Conservation (phyloP, 495 filamentous ascomycete genomes). For the Xylaria flabelliformis region DNA sequence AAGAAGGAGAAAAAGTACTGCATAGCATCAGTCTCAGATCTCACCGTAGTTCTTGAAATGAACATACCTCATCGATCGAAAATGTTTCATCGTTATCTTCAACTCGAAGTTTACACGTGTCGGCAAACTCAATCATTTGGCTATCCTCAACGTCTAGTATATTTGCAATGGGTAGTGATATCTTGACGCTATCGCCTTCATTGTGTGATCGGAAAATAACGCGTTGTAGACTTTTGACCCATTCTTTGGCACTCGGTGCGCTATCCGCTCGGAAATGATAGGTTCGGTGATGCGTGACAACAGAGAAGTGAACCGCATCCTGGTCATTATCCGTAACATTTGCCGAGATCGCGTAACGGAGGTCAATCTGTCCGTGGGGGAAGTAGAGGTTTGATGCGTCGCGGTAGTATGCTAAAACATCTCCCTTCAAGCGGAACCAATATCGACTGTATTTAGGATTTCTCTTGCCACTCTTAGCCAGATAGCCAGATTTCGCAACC, state of each 20-base stretch:
- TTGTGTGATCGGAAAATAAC: slow-evolving; percentile 97
- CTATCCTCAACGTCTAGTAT: slow-evolving; percentile 93
- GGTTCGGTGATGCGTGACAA: slow-evolving; percentile 81
- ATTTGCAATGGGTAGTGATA: slow-evolving; percentile 86
- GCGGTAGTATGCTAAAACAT: slow-evolving; percentile 92
- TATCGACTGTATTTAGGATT: slow-evolving; percentile 92
- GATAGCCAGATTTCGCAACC: slow-evolving; percentile 84
- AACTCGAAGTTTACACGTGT: slow-evolving; percentile 92
- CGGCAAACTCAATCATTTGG: slow-evolving; percentile 87
- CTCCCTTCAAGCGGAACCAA: slow-evolving; percentile 95
- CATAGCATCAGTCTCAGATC: slow-evolving; percentile 1
- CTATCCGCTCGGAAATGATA: slow-evolving; percentile 94
- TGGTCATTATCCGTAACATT: slow-evolving; percentile 75
- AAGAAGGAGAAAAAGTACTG: slow-evolving; percentile 98
- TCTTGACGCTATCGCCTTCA: slow-evolving; percentile 96
- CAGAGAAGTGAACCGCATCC: slow-evolving; percentile 75
- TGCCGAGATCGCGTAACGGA: slow-evolving; percentile 90
- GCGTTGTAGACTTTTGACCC: slow-evolving; percentile 92
- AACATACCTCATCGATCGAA: slow-evolving; percentile 87
- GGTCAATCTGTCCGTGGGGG: slow-evolving; percentile 87
- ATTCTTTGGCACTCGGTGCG: slow-evolving; percentile 87
- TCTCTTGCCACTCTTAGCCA: slow-evolving; percentile 86
- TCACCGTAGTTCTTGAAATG: neutral
- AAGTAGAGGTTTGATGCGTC: slow-evolving; percentile 89
- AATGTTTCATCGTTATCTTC: slow-evolving; percentile 92